A percentile compares a stretch with the other conserved stretches of the same genome.
Conservation (phyloP, 352 stramenopile genomes). For the Phytophthora colocasiae region DNA sequence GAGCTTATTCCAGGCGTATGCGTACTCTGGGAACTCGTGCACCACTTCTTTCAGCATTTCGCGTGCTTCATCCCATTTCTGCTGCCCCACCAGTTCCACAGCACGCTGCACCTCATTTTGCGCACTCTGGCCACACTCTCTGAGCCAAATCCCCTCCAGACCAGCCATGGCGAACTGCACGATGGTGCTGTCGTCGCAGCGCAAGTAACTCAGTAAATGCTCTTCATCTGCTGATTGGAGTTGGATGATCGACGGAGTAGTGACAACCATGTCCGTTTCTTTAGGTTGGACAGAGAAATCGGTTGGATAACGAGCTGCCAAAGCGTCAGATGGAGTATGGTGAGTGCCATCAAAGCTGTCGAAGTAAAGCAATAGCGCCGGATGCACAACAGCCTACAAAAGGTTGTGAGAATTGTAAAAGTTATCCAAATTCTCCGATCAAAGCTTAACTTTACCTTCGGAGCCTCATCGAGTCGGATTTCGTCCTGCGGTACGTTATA, state of each 20-base stretch:
- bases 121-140: constrained; percentile 55
- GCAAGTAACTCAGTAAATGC: constrained; percentile 69
- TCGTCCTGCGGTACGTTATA: constrained; percentile 70
- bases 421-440: too few relatives aligned
- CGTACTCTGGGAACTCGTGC: constrained; percentile 55
- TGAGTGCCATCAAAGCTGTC: constrained; percentile 70
- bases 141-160: constrained; percentile 78
- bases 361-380: constrained; percentile 78
- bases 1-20: constrained; percentile 84
- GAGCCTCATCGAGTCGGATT: constrained; percentile 44
- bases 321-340: constrained; percentile 65
- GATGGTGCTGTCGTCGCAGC: constrained; percentile 70
- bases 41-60: constrained; percentile 59
- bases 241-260: constrained; percentile 72
- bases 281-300: constrained; percentile 38
- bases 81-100: constrained; percentile 44
- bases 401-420: not conserved
- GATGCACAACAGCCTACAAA: constrained; percentile 62
- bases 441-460: constrained; percentile 43
- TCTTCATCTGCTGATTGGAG: constrained; percentile 75
- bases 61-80: constrained; percentile 49
- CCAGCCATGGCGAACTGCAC: constrained; percentile 76
- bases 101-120: constrained; percentile 50
- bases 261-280: constrained; percentile 8
- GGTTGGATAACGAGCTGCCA: constrained; percentile 69